A percentile compares a stretch with the other conserved stretches of the same genome.
These are phyloP conservation scores for Leptographium wingfieldii DNA, from an alignment of 2,329 filamentous ascomycete species.

Conservation along the genomic window DNA sequence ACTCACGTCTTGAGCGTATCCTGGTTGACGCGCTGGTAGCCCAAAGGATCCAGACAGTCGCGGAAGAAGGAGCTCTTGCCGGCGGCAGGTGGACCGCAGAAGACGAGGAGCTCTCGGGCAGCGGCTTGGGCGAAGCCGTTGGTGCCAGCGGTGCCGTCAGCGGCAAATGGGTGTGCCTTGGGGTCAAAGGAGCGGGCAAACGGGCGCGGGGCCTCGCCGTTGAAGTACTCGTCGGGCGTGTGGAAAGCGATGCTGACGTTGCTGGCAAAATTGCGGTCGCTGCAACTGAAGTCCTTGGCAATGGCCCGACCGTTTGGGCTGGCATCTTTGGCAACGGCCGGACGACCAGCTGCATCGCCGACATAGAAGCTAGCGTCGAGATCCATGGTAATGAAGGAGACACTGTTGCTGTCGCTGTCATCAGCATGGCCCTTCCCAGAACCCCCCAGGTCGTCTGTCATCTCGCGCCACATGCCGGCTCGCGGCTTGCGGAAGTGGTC, in stretches of 20 bases:
- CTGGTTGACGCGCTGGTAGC: constrained; percentile 81
- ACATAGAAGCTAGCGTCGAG: constrained; percentile 66
- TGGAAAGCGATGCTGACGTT: constrained; percentile 72
- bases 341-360: constrained; percentile 66
- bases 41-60: constrained; percentile 61
- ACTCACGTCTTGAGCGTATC: constrained; percentile 61
- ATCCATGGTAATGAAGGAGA: constrained; percentile 36
- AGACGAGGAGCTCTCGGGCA: constrained; percentile 64
- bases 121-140: constrained; percentile 38
- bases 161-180: constrained; percentile 33
- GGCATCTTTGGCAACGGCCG: constrained; percentile 29
- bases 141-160: constrained; percentile 9
- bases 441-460: constrained; percentile 32
- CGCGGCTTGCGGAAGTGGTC: constrained; percentile 82
- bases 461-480: constrained; percentile 70
- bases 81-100: constrained; percentile 78
- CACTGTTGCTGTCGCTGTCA: background rate
- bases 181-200: constrained; percentile 65
- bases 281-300: constrained; percentile 59
- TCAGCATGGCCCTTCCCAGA: constrained; percentile 28
- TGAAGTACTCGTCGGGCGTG: constrained; percentile 89
- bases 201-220: constrained; percentile 50
- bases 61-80: constrained; percentile 91
- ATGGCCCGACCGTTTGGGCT: constrained; percentile 64
- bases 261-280: constrained; percentile 66